phyloP scores from a whole-genome alignment of 805 yeast genomes.

The Pichia exigua region DNA sequence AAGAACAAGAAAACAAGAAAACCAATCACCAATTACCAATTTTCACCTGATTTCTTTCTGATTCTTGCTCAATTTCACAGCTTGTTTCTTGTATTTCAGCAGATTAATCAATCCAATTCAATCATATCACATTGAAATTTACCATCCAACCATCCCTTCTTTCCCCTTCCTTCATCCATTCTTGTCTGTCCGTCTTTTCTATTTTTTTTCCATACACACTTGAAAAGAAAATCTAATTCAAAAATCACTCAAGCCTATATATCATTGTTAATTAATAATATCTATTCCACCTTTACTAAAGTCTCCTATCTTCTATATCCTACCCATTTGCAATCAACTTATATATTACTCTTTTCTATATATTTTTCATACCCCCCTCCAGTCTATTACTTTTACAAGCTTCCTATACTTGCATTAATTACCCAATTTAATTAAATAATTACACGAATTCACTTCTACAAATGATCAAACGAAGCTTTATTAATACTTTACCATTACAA shows the following conservation, averaged over 20 bases:
- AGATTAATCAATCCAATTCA: not conserved
- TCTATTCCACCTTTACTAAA: not conserved
- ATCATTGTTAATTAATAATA: not conserved
- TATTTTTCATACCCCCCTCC: not conserved
- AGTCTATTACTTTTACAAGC: no score
- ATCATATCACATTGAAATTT: not conserved
- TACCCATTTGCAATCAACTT: not conserved
- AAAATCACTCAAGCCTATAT: not conserved
- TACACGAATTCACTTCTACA: not conserved
- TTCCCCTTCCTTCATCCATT: not conserved
- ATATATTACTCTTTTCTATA: not conserved
- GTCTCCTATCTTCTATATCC: not conserved
- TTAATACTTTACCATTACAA: conserved; percentile 14
- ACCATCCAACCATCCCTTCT: not conserved
- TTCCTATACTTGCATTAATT: no score
- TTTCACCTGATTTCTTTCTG: not conserved
- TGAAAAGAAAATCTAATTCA: not conserved
- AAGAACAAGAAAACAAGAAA: no score
- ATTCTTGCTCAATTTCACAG: no score
- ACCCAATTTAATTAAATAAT: no score
- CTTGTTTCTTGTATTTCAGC: no score
- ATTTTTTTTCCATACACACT: no score
- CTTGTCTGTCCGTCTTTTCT: not conserved
- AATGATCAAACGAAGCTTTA: conserved; percentile 19
- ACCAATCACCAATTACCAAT: not conserved